These are phyloP conservation scores for Macrotyloma uniflorum DNA, from an alignment of 306 rosid species.

Conservation along the genomic window DNA sequence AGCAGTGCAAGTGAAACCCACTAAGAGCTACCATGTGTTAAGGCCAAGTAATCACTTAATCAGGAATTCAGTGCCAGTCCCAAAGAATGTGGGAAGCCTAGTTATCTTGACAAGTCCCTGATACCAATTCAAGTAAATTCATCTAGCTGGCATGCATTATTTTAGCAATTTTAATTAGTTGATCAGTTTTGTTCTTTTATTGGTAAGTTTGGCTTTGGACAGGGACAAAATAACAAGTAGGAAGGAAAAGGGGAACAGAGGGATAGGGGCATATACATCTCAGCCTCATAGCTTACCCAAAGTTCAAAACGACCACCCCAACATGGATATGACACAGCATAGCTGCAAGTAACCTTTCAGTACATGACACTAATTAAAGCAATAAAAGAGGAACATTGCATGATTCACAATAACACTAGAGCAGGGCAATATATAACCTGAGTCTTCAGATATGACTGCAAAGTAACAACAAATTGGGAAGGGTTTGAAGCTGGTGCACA, in stretches of 20 bases:
- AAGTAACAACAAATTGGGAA: conserved; percentile 94
- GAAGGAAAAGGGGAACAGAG: neutral
- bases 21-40: too few species aligned
- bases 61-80: too few species aligned
- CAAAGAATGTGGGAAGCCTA: too few species aligned
- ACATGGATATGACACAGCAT: conserved; percentile 25
- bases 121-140: too few species aligned
- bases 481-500: conserved; percentile 95
- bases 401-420: conserved; percentile 24
- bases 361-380: neutral
- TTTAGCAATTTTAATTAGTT: too few species aligned
- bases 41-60: too few species aligned
- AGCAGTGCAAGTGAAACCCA: too few species aligned
- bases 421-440: conserved; percentile 61
- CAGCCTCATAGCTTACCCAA: neutral
- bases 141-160: too few species aligned
- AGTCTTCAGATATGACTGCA: conserved; percentile 93
- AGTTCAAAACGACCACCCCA: conserved; percentile 27
- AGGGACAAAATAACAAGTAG: neutral
- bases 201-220: neutral
- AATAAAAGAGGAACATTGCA: conserved; percentile 7
- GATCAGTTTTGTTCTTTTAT: too few species aligned
- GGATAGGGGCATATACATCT: neutral
- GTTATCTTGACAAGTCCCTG: too few species aligned
- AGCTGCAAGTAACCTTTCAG: conserved; percentile 7